These are phyloP conservation scores for Pseudevernia furfuracea DNA, from an alignment of 495 filamentous ascomycete genomes.

Conservation along the genomic window DNA sequence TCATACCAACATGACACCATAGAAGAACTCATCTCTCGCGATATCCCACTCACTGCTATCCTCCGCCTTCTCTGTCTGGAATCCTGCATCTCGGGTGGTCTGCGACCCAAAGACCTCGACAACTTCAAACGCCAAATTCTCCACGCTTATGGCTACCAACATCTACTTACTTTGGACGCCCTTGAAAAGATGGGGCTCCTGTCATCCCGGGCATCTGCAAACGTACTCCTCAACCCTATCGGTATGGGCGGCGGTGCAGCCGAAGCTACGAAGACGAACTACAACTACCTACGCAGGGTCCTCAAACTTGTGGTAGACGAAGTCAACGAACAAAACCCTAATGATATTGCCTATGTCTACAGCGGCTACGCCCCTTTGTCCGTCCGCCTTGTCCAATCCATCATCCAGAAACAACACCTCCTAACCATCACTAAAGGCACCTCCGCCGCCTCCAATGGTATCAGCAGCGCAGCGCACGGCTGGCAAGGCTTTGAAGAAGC, in stretches of 20 bases:
- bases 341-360: slow-evolving; percentile 95
- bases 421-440: slow-evolving; percentile 44
- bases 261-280: slow-evolving; percentile 69
- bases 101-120: slow-evolving; percentile 81
- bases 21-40: slow-evolving; percentile 85
- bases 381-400: slow-evolving; percentile 87
- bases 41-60: slow-evolving; percentile 66
- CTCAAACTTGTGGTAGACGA: slow-evolving; percentile 91
- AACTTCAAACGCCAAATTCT: slow-evolving; percentile 79
- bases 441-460: slow-evolving; percentile 39
- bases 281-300: slow-evolving; percentile 74
- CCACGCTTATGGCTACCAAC: slow-evolving; percentile 91
- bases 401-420: slow-evolving; percentile 82
- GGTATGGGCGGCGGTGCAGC: slow-evolving; percentile 49
- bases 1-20: slow-evolving; percentile 81
- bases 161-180: slow-evolving; percentile 78
- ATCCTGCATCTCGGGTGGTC: slow-evolving; percentile 79
- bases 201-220: slow-evolving; percentile 60
- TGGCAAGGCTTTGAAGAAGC: slow-evolving; percentile 89
- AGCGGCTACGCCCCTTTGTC: slow-evolving; percentile 93
- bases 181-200: slow-evolving; percentile 87
- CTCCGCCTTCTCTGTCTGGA: slow-evolving; percentile 85
- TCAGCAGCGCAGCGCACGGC: slow-evolving; percentile 60
- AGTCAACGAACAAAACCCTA: slow-evolving; percentile 92
- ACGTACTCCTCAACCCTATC: slow-evolving; percentile 61